Evolutionary conservation across 2,329 filamentous ascomycete genomes (phyloP).

Genomic region (Myrmaecium sp.): DNA sequence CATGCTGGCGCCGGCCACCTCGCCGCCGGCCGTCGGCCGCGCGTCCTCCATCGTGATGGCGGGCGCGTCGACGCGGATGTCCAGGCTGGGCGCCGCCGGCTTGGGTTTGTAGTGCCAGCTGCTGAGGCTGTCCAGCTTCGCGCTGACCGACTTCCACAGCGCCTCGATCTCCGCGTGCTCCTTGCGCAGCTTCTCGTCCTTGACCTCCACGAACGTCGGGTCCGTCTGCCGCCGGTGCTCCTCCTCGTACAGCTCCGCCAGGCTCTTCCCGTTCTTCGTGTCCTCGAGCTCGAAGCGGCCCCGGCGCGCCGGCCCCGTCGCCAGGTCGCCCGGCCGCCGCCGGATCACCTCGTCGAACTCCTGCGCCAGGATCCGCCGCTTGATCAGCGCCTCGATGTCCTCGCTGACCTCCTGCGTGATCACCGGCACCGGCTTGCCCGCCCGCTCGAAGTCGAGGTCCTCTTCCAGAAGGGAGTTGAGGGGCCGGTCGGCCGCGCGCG

Average conservation of each 20-base stretch:
- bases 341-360: conserved; percentile 87
- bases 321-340: conserved; percentile 58
- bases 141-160: conserved; percentile 67
- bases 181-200: conserved; percentile 64
- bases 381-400: conserved; percentile 84
- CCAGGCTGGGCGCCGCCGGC: conserved; percentile 61
- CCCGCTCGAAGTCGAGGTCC: conserved; percentile 88
- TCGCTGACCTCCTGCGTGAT: conserved; percentile 85
- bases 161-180: conserved; percentile 70
- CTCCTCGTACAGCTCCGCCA: conserved; percentile 88
- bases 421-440: conserved; percentile 85
- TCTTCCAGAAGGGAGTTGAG: conserved; percentile 86
- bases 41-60: conserved; percentile 91
- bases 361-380: conserved; percentile 72
- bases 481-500: conserved; percentile 63
- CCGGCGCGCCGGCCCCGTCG: conserved; percentile 44
- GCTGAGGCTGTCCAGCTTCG: conserved; percentile 71
- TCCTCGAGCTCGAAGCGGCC: conserved; percentile 73
- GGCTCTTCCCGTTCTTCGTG: conserved; percentile 66
- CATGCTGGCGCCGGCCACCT: conserved; percentile 50
- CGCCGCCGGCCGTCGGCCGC: conserved; percentile 65
- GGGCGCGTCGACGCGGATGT: conserved; percentile 79
- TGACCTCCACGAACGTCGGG: conserved; percentile 63
- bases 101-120: conserved; percentile 95
- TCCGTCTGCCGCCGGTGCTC: conserved; percentile 69